phyloP scores from a whole-genome alignment of 192 early-diverging fungal species.

The Spinellus fusiger region DNA sequence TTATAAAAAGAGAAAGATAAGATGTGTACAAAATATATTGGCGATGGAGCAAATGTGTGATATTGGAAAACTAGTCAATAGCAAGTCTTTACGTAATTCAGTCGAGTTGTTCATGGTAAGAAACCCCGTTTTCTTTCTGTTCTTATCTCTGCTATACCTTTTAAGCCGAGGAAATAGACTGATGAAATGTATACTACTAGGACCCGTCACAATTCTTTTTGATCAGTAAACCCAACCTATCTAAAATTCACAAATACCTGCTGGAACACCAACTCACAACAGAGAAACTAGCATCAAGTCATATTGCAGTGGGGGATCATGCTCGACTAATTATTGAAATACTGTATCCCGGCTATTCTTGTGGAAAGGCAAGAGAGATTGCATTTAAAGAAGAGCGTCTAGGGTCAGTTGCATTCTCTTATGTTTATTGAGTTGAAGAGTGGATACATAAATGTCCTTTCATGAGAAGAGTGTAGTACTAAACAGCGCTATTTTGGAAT shows the following conservation, averaged over 20 bases:
- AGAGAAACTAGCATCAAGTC: neutral
- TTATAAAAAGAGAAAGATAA: slow-evolving; percentile 5
- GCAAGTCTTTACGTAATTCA: neutral
- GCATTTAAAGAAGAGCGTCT: neutral
- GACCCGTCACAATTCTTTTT: slow-evolving; percentile 7
- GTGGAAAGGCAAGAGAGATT: slow-evolving; percentile 7
- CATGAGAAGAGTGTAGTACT: too few species aligned
- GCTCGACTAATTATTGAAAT: slow-evolving; percentile 7
- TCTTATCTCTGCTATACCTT: neutral
- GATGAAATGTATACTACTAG: neutral
- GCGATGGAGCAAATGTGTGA: slow-evolving; percentile 10
- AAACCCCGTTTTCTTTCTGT: neutral
- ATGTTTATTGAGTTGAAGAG: slow-evolving; percentile 1
- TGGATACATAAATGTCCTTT: too few species aligned
- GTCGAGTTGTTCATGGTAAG: slow-evolving; percentile 13
- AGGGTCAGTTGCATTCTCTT: neutral
- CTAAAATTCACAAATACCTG: slow-evolving; percentile 5
- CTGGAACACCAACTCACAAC: neutral
- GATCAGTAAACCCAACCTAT: slow-evolving; percentile 2
- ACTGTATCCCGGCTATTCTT: slow-evolving; percentile 10
- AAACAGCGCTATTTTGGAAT: too few species aligned
- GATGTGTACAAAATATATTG: slow-evolving; percentile 4
- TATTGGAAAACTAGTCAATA: neutral
- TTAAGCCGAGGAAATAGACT: neutral
- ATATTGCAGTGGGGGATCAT: neutral